These are phyloP conservation scores for Cyclocybe aegerita DNA, from an alignment of 768 basidiomycete species.

Conservation along the genomic window DNA sequence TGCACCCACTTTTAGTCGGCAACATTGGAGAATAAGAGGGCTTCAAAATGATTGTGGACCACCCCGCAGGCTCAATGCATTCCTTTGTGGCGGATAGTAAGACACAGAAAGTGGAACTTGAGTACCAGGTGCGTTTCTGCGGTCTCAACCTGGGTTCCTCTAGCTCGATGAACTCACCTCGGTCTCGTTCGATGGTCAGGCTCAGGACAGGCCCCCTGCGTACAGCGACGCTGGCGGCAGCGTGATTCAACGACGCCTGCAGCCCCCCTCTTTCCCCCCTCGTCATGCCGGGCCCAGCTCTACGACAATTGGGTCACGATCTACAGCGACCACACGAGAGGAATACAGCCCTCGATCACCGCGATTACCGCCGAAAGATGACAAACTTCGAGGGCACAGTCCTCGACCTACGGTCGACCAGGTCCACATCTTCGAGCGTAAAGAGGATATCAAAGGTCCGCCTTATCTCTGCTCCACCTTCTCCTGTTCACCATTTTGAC, in stretches of 20 bases:
- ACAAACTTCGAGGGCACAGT: background rate
- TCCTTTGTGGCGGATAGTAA: background rate
- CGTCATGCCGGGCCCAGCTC: no score
- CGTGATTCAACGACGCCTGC: no score
- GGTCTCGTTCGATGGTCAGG: background rate
- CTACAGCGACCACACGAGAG: no score
- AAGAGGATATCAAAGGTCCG: constrained; percentile 32
- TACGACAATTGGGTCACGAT: no score
- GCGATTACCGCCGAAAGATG: no score
- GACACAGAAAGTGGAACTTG: background rate
- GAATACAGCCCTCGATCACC: no score
- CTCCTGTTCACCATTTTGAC: background rate
- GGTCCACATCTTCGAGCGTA: constrained; percentile 28
- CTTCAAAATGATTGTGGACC: no score
- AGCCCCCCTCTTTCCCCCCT: no score
- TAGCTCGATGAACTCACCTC: no score
- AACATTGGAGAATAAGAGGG: no score
- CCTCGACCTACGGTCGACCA: constrained; percentile 27
- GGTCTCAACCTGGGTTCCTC: no score
- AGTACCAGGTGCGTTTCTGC: background rate
- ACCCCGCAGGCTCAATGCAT: background rate
- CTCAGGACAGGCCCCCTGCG: constrained; percentile 22
- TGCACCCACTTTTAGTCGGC: no score
- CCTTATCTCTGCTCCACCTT: background rate
- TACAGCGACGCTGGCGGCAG: constrained; percentile 13